Evolutionary conservation across 169 alveolate genomes (phyloP).

Genomic region (Plasmodium vivax): DNA sequence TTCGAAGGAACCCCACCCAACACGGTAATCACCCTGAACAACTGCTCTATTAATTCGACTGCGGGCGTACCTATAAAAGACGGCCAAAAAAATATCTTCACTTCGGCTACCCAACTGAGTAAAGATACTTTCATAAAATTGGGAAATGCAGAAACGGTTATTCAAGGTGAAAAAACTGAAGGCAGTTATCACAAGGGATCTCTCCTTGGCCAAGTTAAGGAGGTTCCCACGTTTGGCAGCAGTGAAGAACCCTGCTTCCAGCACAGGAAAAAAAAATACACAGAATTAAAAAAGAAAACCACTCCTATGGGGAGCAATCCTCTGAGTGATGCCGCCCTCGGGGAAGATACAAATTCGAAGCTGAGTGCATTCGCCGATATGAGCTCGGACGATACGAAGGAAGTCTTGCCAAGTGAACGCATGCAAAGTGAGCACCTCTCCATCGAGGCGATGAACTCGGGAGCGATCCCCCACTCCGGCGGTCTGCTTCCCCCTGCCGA

Average conservation of each 20-base stretch:
- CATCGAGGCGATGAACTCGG: not conserved
- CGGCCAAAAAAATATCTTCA: not conserved
- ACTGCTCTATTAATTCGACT: not conserved
- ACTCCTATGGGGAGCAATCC: not conserved
- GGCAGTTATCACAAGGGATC: not conserved
- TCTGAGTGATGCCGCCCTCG: not conserved
- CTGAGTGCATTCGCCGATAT: not conserved
- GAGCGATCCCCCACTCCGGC: not conserved
- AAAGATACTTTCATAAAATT: not conserved
- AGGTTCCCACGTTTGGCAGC: not conserved
- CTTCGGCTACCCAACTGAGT: not conserved
- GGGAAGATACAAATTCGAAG: not conserved
- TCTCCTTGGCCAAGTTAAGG: not conserved
- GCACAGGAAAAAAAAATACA: slow-evolving; percentile 7
- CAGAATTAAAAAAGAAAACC: slow-evolving; percentile 27
- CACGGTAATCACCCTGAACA: not conserved
- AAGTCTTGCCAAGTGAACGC: not conserved
- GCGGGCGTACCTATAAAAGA: not conserved
- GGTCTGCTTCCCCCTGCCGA: not conserved
- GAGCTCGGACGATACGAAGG: not conserved
- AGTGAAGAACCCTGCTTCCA: not conserved
- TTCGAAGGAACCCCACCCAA: not conserved
- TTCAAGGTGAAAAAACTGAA: not conserved
- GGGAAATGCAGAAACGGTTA: not conserved
- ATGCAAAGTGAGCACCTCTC: not conserved